Evolutionary conservation across 257 asterid species (phyloP), one percentile per base, ranked within the genome.

Genomic region (Penstemon davidsonii): DNA sequence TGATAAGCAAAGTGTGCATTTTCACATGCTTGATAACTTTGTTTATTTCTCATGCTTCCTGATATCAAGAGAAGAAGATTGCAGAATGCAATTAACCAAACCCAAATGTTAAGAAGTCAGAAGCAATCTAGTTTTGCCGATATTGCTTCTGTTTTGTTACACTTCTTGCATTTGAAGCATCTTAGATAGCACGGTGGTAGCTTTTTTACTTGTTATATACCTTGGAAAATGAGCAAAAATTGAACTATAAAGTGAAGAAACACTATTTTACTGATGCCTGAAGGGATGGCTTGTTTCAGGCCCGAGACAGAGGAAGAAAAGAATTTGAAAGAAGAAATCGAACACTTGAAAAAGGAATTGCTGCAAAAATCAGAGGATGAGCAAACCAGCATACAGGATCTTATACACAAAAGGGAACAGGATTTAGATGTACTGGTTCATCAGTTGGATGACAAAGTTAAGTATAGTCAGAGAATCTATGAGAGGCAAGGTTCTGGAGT

Each of bases 401-500:
- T 78, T 55, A 74, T 94, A 63, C 74, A 13, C 36, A 75, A 85
- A 78, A 87, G 75, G 79, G 95, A 91, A 82, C 79, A 51, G 70
- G 93, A 91, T 15, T 74, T 90, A 80, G 95, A 84, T 63, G 53
- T 77, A 66, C 82, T 94, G 83, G 78, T 77, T 67, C 83, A 73
- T 7, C 92, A 87, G 53, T 77, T 91, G 86, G 97, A 91, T 74
- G 89, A 87, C 83, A 94, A 86, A 74, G 85, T 84, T 72, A 96
- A 90, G 25, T 87, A 89, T 73, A 88, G 81, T 68, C 96, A 79
- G 84, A 93, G 80, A 78, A 76, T 61, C 40, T 63, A 59, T 13
- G 96, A 90, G 69, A 86, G 99, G 79, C 96, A 82, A 65, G 86
- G 89, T 64, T 86, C 99, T 64, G 96, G 86, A 71, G 78, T 84